phyloP scores from a whole-genome alignment of 2,329 filamentous ascomycete genomes.

The Gnomoniopsis sp. region DNA sequence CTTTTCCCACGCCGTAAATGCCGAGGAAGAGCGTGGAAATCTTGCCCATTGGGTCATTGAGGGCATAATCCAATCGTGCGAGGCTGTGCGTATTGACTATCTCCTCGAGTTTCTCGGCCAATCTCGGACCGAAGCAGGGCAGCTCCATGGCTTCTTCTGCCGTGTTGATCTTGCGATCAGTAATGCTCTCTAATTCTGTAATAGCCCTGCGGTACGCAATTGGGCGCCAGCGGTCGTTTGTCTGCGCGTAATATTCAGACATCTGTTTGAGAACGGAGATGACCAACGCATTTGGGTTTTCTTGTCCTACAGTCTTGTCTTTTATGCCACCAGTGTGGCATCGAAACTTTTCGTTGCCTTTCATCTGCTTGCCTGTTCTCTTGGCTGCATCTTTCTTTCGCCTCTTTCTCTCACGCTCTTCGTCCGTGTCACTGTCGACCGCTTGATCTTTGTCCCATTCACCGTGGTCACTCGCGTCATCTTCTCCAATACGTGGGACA shows the following conservation, averaged over 20 bases:
- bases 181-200: conserved; percentile 65
- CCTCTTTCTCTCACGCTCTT: conserved; percentile 22
- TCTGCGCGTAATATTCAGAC: conserved; percentile 71
- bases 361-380: conserved; percentile 26
- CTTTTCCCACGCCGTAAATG: conserved; percentile 74
- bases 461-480: conserved; percentile 40
- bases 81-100: conserved; percentile 74
- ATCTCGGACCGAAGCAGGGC: conserved; percentile 64
- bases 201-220: conserved; percentile 76
- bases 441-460: conserved; percentile 20
- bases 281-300: conserved; percentile 71
- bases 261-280: conserved; percentile 77
- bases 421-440: conserved; percentile 21
- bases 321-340: conserved; percentile 52
- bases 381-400: conserved; percentile 19
- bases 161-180: conserved; percentile 57
- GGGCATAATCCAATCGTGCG: conserved; percentile 67
- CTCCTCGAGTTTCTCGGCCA: conserved; percentile 86
- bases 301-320: conserved; percentile 30
- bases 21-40: conserved; percentile 68
- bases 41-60: conserved; percentile 62
- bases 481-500: conserved; percentile 48
- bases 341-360: conserved; percentile 48
- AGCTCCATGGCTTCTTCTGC: conserved; percentile 66
- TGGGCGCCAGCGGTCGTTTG: conserved; percentile 74